Conservation (phyloP, 805 yeast species). For the Wickerhamiella sorbophila region DNA sequence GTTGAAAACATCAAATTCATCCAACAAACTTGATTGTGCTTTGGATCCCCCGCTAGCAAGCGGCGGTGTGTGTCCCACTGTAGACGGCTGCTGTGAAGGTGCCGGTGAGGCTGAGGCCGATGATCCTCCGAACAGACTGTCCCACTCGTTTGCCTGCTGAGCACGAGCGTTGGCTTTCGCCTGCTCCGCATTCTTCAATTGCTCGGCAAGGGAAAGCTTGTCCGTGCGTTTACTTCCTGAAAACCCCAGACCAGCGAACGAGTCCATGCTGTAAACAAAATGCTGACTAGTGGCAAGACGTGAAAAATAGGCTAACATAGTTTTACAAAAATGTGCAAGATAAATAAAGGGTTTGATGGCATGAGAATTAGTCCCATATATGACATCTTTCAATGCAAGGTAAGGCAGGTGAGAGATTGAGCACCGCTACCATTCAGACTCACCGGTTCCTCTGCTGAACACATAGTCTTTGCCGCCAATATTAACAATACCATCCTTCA, state of each 20-base stretch:
- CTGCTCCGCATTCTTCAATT: slow-evolving; percentile 14
- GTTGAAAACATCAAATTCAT: slow-evolving; percentile 10
- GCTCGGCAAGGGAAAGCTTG: slow-evolving; percentile 22
- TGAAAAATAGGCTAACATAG: too few relatives aligned
- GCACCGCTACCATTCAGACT: slow-evolving; percentile 93
- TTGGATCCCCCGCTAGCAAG: background rate
- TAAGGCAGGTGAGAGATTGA: too few relatives aligned
- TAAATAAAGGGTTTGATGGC: too few relatives aligned
- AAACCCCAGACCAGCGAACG: slow-evolving; percentile 22
- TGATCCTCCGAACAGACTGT: slow-evolving; percentile 17
- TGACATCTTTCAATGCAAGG: too few relatives aligned
- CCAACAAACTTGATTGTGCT: slow-evolving; percentile 2
- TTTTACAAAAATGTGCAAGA: too few relatives aligned
- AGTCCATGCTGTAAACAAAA: slow-evolving; percentile 21
- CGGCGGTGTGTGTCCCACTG: background rate
- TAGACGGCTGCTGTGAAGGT: background rate
- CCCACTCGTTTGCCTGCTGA: slow-evolving; percentile 13
- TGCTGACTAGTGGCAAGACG: too few relatives aligned
- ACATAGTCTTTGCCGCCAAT: slow-evolving; percentile 85
- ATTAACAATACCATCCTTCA: slow-evolving; percentile 89
- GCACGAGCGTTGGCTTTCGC: slow-evolving; percentile 4
- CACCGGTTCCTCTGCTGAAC: slow-evolving; percentile 87
- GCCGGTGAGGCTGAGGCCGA: slow-evolving; percentile 2
- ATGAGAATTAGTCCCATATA: too few relatives aligned
- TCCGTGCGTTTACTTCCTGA: slow-evolving; percentile 16